Base-by-base conservation (phyloP, 2,329 filamentous ascomycete genomes). In the Eutypella sp. region DNA sequence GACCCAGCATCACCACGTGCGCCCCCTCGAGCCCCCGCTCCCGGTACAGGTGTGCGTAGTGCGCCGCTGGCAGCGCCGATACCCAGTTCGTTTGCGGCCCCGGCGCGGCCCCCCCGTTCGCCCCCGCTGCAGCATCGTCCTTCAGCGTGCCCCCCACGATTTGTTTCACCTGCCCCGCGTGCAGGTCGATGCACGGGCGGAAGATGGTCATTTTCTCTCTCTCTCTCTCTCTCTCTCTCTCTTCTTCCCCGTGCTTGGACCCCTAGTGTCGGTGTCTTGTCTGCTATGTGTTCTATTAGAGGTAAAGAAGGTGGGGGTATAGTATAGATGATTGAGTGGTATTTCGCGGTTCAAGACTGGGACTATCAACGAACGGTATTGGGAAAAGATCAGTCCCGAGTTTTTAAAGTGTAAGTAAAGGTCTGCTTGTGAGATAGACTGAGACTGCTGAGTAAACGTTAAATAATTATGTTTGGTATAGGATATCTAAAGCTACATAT, bases 131-230 rank as follows among this genome's bases (percentile, higher is more conserved):
- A n/a, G 79, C 79, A 8, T 76, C 66, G 63, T 79, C 79, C 69
- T 86, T 85, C 51, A 99, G 79, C 2, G 93, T 97, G 48, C 93
- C 92, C 57, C 93, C 93, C 34, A 99, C 91, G 57, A 99, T 99
- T 68, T 99, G 93, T 74, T 99, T 99, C 48, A 99, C 93, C 64
- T 92, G 85, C 13, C 93, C 93, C n/a, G 91, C 85, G 67, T 99
- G 93, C 44, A 99, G 80, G 70, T 99, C 93, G 67, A 99, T 97
- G 64, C 93, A 99, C 18, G 93, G 93, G 33, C 93, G 79, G 63
- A 99, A 99, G 57, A 85, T 83, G 3, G 93, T 97, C 93, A 99
- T 96, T 37, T 34, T 24, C 16, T 22, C 20, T 18, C 13, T 33
- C 11, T 33, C 11, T 15, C 13, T 33, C 16, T 15, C 29, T 11